These are phyloP conservation scores for Gossypium stocksii DNA, from an alignment of 345 rosid genomes.

Conservation along the genomic window DNA sequence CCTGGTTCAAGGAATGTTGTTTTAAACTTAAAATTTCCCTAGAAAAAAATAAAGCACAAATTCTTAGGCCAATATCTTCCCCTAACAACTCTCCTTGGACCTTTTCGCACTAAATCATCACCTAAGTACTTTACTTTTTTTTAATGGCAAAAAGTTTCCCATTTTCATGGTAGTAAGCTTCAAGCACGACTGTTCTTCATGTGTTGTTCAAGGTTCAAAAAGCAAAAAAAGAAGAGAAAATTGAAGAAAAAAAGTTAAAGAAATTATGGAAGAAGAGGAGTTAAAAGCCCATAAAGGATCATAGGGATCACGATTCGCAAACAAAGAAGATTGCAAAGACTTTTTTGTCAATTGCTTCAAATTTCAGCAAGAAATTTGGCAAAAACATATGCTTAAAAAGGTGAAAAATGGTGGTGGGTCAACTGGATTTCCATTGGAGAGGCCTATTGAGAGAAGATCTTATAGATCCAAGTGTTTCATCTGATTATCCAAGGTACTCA, in stretches of 20 bases:
- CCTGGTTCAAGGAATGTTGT: too few relatives aligned
- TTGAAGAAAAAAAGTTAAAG: neutral
- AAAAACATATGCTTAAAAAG: neutral
- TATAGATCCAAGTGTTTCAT: neutral
- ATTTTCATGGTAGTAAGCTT: too few relatives aligned
- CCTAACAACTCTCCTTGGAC: neutral
- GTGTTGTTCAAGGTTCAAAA: too few relatives aligned
- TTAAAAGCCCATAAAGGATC: neutral
- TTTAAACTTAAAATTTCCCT: too few relatives aligned
- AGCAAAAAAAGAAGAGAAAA: too few relatives aligned
- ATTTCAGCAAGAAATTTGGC: neutral
- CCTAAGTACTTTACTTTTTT: neutral
- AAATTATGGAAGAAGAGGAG: neutral
- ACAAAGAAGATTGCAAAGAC: neutral
- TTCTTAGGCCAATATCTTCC: neutral
- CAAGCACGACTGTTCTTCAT: neutral
- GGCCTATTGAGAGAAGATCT: neutral
- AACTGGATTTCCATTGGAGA: neutral
- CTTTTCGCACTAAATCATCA: neutral
- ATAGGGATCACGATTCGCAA: neutral
- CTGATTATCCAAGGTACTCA: neutral
- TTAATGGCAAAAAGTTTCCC: too few relatives aligned
- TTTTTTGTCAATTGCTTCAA: neutral
- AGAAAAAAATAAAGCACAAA: neutral
- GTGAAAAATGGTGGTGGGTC: neutral